Base-by-base conservation (phyloP, 805 yeast species). In the Maudiozyma barnettii region DNA sequence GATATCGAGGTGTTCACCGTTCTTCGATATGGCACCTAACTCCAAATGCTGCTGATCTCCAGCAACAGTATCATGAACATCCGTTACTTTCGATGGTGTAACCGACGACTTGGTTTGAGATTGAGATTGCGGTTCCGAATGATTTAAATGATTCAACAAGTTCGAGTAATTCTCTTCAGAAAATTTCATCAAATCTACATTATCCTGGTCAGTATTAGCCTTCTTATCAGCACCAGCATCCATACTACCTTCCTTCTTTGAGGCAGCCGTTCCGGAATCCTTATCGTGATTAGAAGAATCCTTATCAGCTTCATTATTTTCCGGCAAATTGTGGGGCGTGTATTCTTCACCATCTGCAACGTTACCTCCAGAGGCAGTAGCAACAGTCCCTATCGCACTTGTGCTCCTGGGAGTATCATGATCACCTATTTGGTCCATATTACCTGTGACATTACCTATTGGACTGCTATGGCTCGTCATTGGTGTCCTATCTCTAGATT, bases 1-100 rank as follows among this genome's bases (percentile, higher is more conserved):
- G 18, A 52, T 43, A 44, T 61, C 65, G 42, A 63, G 42, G 43
- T 58, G 56, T 20, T 56, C 60, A 36, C 54, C 55, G n/a, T 53
- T 58, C 14, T 26, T 26, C 8, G 30, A 26, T 26, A 26, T 26
- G 8, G 30, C 10, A 2, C 30, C 30, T 26, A 26, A 26, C 30
- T 26, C 30, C 30, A 26, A 26, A 26, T 26, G 30, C 8, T 26
- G 30, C 10, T 26, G 30, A 6, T 26, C 10, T 26, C 30, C 30
- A 9, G n/a, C 18, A 33, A 33, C 13, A 33, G 3, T 4, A 33
- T 33, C 13, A 22, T 33, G 21, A 13, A 10, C 8, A 6, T 26
- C 2, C 10, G 30, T 26, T 3, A 9, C 30, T 12, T 26, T 26
- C 30, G 30, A 26, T 6, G 8, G 30, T 9, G 30, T 12, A 26